Base-by-base conservation (phyloP, 768 basidiomycete species). In the Russula olivacea region DNA sequence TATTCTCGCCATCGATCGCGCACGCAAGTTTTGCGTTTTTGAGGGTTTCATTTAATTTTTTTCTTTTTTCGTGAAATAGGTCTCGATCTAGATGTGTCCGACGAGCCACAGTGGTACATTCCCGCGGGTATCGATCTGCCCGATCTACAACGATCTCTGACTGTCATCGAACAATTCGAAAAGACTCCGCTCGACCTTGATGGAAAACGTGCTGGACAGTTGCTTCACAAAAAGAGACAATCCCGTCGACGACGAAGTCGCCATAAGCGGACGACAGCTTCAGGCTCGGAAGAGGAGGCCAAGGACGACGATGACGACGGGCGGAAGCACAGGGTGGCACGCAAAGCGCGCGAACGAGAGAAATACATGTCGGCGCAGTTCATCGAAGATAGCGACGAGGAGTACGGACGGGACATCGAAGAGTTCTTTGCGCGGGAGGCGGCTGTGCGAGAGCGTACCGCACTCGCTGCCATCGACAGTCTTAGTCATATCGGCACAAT, bases 351-450 rank as follows among this genome's bases (percentile, higher is more conserved):
- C 71, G 88, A 89, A 71, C 82, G 83, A 71, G 81, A 85, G 76
- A 77, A 78, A 63, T 94, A 90, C 79, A 93, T 93, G 73, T 91
- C 88, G 8, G 92, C 91, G 11, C 88, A 91, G 72, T 91, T 95
- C 72, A 93, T 96, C 72, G 86, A 89, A 71, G 93, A 97, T 75
- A 92, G 90, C 65, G 94, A 97, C 69, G 87, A 79, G 59, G 91
- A 92, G 72, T 66, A 51, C 51, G 84, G 84, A 61, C 89, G 82
- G 17, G 86, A 89, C 70, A 87, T 93, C 73, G 87, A 89, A 55
- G 83, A 79, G 6, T 97, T 97, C 80, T 83, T 93, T 61, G 87
- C 80, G 73, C 82, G 80, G 69, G 94, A 96, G 74, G 82, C 81
- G 69, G 76, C 65, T 55, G 72, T 83, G 69, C 80, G 89, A 52